phyloP scores from a whole-genome alignment of 2,329 filamentous ascomycete species.

The Trichocomaceae sp. region DNA sequence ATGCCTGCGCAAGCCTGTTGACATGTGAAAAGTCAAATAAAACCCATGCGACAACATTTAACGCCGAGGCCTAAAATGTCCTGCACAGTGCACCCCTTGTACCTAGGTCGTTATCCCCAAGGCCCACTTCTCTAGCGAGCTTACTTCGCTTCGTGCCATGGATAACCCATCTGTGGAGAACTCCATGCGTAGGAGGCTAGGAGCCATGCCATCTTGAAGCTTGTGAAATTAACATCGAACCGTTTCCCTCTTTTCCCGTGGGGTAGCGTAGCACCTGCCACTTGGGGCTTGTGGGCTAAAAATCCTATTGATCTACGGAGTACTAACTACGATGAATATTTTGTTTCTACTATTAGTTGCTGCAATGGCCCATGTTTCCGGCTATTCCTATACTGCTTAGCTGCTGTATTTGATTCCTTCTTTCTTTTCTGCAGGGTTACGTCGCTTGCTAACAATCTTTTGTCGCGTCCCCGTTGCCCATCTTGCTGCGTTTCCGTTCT shows the following conservation, averaged over 20 bases:
- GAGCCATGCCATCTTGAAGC: background rate
- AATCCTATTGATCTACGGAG: slow-evolving; percentile 10
- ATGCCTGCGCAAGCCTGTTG: background rate
- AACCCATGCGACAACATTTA: background rate
- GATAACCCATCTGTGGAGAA: background rate
- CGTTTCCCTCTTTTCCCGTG: slow-evolving; percentile 1
- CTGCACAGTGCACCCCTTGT: too few relatives aligned
- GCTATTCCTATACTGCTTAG: slow-evolving; percentile 5
- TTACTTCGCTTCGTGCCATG: background rate
- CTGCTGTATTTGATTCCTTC: slow-evolving; percentile 9
- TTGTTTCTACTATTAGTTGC: background rate
- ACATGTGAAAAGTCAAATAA: background rate
- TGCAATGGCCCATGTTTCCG: background rate
- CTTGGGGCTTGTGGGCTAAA: background rate
- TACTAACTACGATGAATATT: background rate
- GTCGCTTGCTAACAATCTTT: background rate
- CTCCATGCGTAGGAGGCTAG: background rate
- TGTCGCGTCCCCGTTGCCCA: background rate
- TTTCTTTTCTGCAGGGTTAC: slow-evolving; percentile 8
- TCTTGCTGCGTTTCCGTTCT: slow-evolving; percentile 1
- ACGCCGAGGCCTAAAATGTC: slow-evolving; percentile 5
- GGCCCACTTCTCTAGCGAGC: background rate
- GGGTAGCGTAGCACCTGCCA: slow-evolving; percentile 11
- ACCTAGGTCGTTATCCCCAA: background rate
- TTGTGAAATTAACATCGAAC: slow-evolving; percentile 9